phyloP scores from a whole-genome alignment of 805 yeast species.

The Wickerhamomyces subpelliculosus region DNA sequence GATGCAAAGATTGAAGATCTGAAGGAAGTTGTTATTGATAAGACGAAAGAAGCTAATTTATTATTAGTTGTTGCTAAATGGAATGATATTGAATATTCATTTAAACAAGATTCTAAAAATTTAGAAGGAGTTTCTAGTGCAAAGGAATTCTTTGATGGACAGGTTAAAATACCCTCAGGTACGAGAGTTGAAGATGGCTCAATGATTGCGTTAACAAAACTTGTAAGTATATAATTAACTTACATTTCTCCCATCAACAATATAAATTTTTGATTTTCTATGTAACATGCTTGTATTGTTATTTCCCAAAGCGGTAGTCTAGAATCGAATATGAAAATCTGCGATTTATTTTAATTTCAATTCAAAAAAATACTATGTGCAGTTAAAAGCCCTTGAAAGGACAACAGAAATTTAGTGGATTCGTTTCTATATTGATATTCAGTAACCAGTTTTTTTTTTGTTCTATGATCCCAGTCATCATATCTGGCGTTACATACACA shows the following conservation, averaged over 20 bases:
- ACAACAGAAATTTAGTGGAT: no score
- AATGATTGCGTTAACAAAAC: conserved; percentile 45
- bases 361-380: no score
- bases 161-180: conserved; percentile 44
- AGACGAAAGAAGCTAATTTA: conserved; percentile 22
- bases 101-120: conserved; percentile 40
- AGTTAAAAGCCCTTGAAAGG: no score
- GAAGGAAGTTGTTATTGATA: conserved; percentile 12
- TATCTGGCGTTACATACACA: neutral
- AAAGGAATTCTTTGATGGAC: conserved; percentile 64
- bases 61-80: conserved; percentile 61
- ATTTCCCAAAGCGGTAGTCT: no score
- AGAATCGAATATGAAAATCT: no score
- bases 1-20: conserved; percentile 17
- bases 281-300: no score
- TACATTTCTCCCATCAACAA: no score
- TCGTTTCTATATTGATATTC: no score
- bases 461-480: no score
- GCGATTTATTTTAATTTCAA: no score
- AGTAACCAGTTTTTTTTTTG: no score
- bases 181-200: conserved; percentile 67
- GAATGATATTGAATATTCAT: conserved; percentile 47
- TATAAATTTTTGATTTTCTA: conserved; percentile 1
- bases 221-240: no score
- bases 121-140: conserved; percentile 49